Percentiles rank a stretch among this genome's conserved stretches.
These are phyloP conservation scores for Mortierella sp. DNA, from an alignment of 371 early-diverging fungal genomes.

Conservation along the genomic window DNA sequence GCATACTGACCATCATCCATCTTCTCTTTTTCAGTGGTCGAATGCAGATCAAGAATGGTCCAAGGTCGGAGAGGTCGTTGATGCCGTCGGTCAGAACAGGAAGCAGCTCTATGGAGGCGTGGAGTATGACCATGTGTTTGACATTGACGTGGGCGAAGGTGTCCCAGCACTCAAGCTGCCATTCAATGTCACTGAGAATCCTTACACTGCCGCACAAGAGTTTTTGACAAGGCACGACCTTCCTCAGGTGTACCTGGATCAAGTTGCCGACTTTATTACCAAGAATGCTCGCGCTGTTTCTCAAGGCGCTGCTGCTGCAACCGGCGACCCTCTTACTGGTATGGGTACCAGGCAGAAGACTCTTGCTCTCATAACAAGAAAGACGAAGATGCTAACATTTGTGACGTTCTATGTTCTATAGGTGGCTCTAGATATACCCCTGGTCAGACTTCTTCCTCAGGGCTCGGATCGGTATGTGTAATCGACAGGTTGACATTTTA, in stretches of 20 bases:
- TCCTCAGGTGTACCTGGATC: constrained; percentile 86
- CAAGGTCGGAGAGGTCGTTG: constrained; percentile 96
- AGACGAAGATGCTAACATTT: constrained; percentile 9
- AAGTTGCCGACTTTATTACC: constrained; percentile 94
- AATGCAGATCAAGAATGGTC: constrained; percentile 76
- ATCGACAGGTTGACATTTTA: no score
- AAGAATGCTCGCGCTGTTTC: constrained; percentile 83
- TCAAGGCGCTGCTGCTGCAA: constrained; percentile 55
- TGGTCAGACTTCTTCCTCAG: constrained; percentile 20
- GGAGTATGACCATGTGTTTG: constrained; percentile 98
- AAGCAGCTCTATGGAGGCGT: constrained; percentile 88
- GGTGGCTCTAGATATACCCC: constrained; percentile 54
- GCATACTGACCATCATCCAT: neutral
- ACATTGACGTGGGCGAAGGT: constrained; percentile 92
- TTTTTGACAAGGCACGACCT: constrained; percentile 89
- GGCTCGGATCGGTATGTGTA: constrained; percentile 43
- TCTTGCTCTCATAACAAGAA: no score
- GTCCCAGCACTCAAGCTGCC: constrained; percentile 90
- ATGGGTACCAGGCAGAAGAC: neutral
- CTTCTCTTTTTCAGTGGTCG: constrained; percentile 76
- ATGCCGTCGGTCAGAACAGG: constrained; percentile 81
- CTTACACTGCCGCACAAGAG: constrained; percentile 91
- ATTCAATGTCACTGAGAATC: constrained; percentile 95
- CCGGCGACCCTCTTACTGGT: constrained; percentile 82
- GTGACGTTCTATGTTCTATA: neutral